Conservation (phyloP, 768 basidiomycete genomes). For the Tricholoma sp. region DNA sequence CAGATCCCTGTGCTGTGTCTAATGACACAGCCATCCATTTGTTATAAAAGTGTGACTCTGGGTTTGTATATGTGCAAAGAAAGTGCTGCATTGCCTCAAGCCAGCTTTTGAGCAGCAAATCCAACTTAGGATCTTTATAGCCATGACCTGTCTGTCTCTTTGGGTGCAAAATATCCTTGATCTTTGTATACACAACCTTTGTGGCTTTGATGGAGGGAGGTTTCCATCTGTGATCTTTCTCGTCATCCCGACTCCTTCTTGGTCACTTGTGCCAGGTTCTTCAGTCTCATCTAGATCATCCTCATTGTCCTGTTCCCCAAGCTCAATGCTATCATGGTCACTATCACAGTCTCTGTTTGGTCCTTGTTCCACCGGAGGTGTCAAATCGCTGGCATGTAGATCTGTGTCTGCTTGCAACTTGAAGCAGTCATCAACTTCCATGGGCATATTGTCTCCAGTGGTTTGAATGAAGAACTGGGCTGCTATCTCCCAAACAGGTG, state of each 20-base stretch:
- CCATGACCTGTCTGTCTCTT: background rate
- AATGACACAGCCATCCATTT: slow-evolving; percentile 6
- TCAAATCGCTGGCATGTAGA: background rate
- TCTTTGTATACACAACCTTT: background rate
- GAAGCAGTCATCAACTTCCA: background rate
- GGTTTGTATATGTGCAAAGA: slow-evolving; percentile 3
- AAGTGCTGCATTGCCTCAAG: slow-evolving; percentile 4
- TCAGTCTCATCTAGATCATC: background rate
- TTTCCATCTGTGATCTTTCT: background rate
- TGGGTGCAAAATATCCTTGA: slow-evolving; percentile 3
- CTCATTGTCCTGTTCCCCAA: background rate
- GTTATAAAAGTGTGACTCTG: background rate
- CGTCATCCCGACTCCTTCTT: slow-evolving; percentile 6
- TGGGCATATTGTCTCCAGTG: background rate
- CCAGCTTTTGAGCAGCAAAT: background rate
- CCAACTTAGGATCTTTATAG: slow-evolving; percentile 5
- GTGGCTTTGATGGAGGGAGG: slow-evolving; percentile 1
- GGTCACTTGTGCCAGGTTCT: background rate
- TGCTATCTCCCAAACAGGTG: background rate
- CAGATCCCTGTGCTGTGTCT: background rate
- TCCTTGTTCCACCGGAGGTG: background rate
- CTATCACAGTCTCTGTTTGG: background rate
- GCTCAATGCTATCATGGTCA: too few species aligned
- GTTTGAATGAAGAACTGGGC: background rate
- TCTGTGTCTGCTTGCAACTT: background rate